Conservation (phyloP, 2,329 filamentous ascomycete species). For the Pestalotiopsis sp. region DNA sequence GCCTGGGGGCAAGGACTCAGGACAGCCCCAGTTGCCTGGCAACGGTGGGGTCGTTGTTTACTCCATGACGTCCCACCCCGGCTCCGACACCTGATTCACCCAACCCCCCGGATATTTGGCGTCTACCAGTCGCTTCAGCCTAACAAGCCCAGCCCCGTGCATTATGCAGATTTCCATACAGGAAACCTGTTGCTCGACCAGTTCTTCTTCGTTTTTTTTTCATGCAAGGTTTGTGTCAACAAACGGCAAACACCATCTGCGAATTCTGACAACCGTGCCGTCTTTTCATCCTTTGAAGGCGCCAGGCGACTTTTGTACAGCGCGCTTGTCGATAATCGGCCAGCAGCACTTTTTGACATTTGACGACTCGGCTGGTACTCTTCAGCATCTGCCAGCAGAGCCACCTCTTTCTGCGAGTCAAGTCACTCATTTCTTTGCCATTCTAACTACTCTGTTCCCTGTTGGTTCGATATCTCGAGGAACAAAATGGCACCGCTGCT, state of each 20-base stretch:
- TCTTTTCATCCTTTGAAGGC: background rate
- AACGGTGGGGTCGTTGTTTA: constrained; percentile 10
- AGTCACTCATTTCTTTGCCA: background rate
- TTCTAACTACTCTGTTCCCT: background rate
- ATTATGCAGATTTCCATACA: constrained; percentile 8
- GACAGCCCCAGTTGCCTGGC: constrained; percentile 8
- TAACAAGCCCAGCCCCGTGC: constrained; percentile 4
- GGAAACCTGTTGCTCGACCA: background rate
- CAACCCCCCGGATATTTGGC: background rate
- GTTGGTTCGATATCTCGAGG: background rate
- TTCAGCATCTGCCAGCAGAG: background rate
- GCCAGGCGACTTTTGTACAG: background rate
- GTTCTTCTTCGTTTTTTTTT: background rate
- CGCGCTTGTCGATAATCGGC: background rate
- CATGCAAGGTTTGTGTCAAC: background rate
- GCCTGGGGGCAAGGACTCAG: background rate
- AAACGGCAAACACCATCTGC: background rate
- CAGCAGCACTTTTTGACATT: background rate
- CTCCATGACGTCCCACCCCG: constrained; percentile 11
- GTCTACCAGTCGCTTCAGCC: background rate
- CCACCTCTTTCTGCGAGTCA: background rate
- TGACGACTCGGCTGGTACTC: constrained; percentile 3
- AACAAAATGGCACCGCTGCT: constrained; percentile 33
- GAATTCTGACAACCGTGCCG: background rate
- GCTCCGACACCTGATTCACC: background rate